A percentile compares a stretch with the other conserved stretches of the same genome.
Conservation (phyloP, 208 protist species). For the Zelonia costaricensis region DNA sequence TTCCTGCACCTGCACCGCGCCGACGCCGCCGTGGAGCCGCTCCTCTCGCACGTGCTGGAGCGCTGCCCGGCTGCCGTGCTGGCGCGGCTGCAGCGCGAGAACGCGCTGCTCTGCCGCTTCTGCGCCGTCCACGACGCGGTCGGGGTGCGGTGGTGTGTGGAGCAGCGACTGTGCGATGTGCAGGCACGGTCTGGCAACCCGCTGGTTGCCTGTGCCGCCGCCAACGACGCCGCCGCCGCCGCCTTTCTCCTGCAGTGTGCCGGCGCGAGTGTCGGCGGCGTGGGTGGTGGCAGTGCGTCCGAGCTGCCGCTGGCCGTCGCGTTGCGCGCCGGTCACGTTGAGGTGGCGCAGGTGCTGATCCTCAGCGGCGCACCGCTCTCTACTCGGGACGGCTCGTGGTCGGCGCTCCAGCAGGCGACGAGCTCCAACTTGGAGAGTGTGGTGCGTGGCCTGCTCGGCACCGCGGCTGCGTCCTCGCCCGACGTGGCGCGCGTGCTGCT, state of each 20-base stretch:
- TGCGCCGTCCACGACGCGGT: slow-evolving; percentile 29
- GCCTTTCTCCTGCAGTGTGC: slow-evolving; percentile 39
- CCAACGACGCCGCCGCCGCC: slow-evolving; percentile 46
- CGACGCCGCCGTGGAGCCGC: slow-evolving; percentile 36
- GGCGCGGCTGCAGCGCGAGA: slow-evolving; percentile 34
- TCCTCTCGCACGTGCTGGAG: slow-evolving; percentile 30
- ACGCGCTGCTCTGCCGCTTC: slow-evolving; percentile 56
- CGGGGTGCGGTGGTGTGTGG: slow-evolving; percentile 67
- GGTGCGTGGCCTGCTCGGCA: slow-evolving; percentile 50
- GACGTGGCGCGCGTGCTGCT: slow-evolving; percentile 46
- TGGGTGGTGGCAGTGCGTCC: neutral
- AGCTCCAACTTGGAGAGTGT: slow-evolving; percentile 39
- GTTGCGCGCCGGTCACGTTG: slow-evolving; percentile 38
- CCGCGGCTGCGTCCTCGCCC: slow-evolving; percentile 18
- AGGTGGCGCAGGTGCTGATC: slow-evolving; percentile 42
- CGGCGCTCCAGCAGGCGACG: slow-evolving; percentile 47
- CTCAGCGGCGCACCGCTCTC: slow-evolving; percentile 17
- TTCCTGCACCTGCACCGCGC: slow-evolving; percentile 38
- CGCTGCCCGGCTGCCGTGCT: slow-evolving; percentile 11
- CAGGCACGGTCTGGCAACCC: slow-evolving; percentile 33
- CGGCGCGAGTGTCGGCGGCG: slow-evolving; percentile 49
- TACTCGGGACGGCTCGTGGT: slow-evolving; percentile 41
- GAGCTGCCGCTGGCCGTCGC: slow-evolving; percentile 40
- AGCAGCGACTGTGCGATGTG: slow-evolving; percentile 38
- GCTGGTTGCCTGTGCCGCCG: slow-evolving; percentile 45